Evolutionary conservation across 306 rosid species (phyloP), one percentile per base, ranked within the genome.

Genomic region (Albizia julibrissin): DNA sequence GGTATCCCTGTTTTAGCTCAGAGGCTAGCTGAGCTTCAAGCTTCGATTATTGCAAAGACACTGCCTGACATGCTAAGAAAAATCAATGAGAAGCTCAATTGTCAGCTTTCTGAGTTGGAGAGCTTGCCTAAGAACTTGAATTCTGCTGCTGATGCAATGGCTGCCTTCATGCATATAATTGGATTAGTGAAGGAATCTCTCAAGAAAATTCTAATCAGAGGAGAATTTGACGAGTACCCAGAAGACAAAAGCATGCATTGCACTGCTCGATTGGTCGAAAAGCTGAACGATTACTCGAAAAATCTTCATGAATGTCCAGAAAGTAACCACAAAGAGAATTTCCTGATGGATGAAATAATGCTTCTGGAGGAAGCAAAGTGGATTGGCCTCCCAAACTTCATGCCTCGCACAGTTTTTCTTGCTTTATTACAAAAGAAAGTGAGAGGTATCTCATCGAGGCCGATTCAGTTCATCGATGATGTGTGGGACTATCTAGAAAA

Each of bases 1-100:
- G 92, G 94, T 2, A 22, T 92, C 24, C 94, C 97, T 1, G 81
- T 81, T 24, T 18, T 92, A 47, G 90, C 94, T 0, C 91, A 92
- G 11, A 92, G 61, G 65, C 82, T 92, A 1, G 89, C 81, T 21
- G 85, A 75, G 3, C 79, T 86, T 34, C 94, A 92, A 49, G 91
- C 89, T 0, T 9, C n/a, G 2, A 92, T 86, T 0, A 86, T 92
- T 0, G 84, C 89, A 0, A 84, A 79, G 69, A 87, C 80, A 10
- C 56, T 92, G 24, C 97, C 97, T 0, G 97, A 83, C 1, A 87
- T 92, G 37, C 82, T 82, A 0, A 90, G 79, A 7, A 84, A 84
- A 21, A 90, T 92, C 11, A 83, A 88, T 26, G 89, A 86, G 24
- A 92, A 83, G 64, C 81, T 88, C 0, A 37, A 52, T 31, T 10